Evolutionary conservation across 352 stramenopile species (phyloP), one percentile per base, ranked within the genome.

Genomic region (Thalassiosira allenii): DNA sequence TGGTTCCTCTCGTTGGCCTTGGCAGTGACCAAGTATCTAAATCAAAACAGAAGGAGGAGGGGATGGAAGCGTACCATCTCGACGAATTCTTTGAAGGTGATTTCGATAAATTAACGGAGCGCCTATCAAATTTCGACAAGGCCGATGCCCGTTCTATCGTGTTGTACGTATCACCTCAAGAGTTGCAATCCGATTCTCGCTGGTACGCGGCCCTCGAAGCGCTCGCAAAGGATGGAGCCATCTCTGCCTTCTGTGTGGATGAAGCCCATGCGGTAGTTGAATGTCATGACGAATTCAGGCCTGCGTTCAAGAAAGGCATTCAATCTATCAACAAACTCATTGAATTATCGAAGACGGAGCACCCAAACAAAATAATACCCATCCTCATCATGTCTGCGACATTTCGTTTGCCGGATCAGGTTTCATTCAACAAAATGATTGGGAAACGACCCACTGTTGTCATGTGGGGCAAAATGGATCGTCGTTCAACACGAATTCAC

Each of bases 341-440:
- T 9, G 17, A 25, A 37, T 22, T 33, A 20, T 37, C 29, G 17
- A 22, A 17, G n/a, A 37, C 17, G n/a, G 29, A 64, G 11, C 17
- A 59, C 51, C 20, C 51, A 14, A 59, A 59, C 51, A 23, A 30
- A 23, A 6, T 3, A 29, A 32, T 71, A 22, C 58, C 69, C 4
- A 71, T 71, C 23, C 44, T 79, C 41, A 32, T 27, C 8, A 71
- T 68, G 69, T 65, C 69, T 14, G 67, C 67, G 2, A 76, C 67
- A 17, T 76, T 76, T 29, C 25, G 20, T 8, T 30, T 68, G 2
- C 23, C 25, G 9, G 54, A 68, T 20, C 67, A 76, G 32, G 1
- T 44, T n/a, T 1, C 6, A 44, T 72, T 72, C 40, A 47, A 51
- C 17, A 23, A 3, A 3, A 14, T 72, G 1, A 61, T 72, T 27